Evolutionary conservation across 352 stramenopile species (phyloP).

Genomic region (Globisporangium uncinulatum): DNA sequence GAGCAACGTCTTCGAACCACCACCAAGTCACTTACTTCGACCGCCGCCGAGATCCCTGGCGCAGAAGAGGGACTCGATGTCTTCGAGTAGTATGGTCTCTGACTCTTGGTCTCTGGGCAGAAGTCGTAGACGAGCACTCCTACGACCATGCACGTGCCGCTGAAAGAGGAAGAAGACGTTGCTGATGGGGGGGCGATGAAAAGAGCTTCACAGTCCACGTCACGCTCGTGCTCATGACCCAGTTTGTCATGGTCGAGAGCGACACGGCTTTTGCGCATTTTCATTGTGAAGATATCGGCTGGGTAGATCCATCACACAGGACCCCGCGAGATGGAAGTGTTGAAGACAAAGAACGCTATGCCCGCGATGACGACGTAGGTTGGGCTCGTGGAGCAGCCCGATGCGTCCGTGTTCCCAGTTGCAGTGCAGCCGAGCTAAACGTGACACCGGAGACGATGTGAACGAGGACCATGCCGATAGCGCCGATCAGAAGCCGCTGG

Average conservation of each 20-base stretch:
- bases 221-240: conserved; percentile 28
- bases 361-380: conserved; percentile 24
- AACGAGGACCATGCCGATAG: conserved; percentile 28
- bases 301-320: conserved; percentile 57
- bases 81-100: conserved; percentile 24
- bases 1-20: too few species aligned
- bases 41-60: not conserved
- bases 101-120: conserved; percentile 27
- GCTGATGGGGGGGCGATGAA: conserved; percentile 34
- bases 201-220: conserved; percentile 39
- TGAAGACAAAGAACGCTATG: conserved; percentile 36
- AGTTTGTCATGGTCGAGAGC: conserved; percentile 31
- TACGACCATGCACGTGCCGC: conserved; percentile 24
- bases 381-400: conserved; percentile 8
- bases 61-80: conserved; percentile 24
- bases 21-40: too few species aligned
- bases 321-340: conserved; percentile 53
- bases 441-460: conserved; percentile 8
- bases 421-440: not conserved
- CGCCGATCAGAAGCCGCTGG: conserved; percentile 24
- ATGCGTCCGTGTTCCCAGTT: not conserved
- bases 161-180: conserved; percentile 45
- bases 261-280: conserved; percentile 46
- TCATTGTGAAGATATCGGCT: conserved; percentile 48
- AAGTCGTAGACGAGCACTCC: conserved; percentile 44